phyloP scores from a whole-genome alignment of 371 early-diverging fungal species.

The Edhazardia aedis region DNA sequence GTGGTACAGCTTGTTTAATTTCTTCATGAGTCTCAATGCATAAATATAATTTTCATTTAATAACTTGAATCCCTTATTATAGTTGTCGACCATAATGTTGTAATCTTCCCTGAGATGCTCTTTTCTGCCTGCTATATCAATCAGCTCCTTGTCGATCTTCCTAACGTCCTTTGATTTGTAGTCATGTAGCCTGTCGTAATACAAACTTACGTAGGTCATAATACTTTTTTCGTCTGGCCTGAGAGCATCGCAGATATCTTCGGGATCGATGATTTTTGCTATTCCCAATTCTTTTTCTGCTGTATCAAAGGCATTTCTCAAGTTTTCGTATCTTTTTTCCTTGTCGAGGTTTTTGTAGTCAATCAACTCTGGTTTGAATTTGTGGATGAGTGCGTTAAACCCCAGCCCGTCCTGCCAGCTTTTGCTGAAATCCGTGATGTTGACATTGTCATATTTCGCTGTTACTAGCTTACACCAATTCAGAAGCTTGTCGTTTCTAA shows the following conservation, averaged over 20 bases:
- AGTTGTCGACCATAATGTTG: no score
- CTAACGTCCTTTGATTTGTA: no score
- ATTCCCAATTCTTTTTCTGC: constrained; percentile 67
- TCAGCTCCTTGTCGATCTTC: no score
- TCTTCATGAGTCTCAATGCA: no score
- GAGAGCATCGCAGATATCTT: constrained; percentile 68
- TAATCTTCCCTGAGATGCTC: no score
- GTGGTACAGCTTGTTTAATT: no score
- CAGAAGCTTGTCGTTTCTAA: constrained; percentile 67
- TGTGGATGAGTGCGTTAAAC: constrained; percentile 80
- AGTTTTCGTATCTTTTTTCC: constrained; percentile 52
- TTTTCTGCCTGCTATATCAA: no score
- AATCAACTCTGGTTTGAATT: constrained; percentile 74
- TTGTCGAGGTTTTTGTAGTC: constrained; percentile 57
- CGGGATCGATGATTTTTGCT: constrained; percentile 65
- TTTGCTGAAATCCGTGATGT: constrained; percentile 60
- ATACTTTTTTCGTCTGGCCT: constrained; percentile 77
- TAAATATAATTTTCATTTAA: no score
- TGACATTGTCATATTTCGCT: constrained; percentile 57
- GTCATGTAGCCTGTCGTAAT: no score
- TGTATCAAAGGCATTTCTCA: constrained; percentile 70
- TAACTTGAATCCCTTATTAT: no score
- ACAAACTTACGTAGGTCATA: constrained; percentile 90
- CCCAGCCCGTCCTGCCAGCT: constrained; percentile 78
- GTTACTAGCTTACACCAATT: constrained; percentile 86